Conservation (phyloP, 257 asterid species). For the Solanum etuberosum region DNA sequence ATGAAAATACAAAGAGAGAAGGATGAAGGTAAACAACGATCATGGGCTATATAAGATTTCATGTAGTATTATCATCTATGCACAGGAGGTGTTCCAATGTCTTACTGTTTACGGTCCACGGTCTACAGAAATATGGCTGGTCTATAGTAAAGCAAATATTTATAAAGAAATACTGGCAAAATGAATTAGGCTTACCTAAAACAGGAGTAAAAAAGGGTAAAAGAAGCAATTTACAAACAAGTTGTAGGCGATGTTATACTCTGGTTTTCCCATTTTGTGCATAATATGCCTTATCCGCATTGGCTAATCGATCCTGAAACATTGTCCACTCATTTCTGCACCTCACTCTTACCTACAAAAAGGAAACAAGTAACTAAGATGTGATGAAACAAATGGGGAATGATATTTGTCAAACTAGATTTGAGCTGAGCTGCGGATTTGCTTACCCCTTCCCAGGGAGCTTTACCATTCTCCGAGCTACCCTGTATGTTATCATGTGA, state of each 20-base stretch:
- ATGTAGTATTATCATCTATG: not conserved
- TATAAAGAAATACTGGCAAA: not conserved
- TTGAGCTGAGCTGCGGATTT: not conserved
- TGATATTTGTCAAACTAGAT: not conserved
- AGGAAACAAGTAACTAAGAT: not conserved
- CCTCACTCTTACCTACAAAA: conserved; percentile 13
- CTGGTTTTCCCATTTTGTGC: not conserved
- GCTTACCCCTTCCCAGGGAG: conserved; percentile 18
- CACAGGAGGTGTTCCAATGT: not conserved
- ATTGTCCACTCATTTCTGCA: conserved; percentile 17
- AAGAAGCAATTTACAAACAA: conserved; percentile 5
- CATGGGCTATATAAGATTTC: not conserved
- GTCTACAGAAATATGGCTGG: not conserved
- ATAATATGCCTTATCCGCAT: conserved; percentile 14
- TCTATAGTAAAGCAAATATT: not conserved
- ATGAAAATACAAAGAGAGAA: not conserved
- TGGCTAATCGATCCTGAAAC: conserved; percentile 16
- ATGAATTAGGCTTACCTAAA: not conserved
- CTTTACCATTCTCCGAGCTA: conserved; percentile 7
- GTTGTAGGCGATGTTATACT: not conserved
- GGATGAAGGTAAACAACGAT: not conserved
- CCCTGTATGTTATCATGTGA: conserved; percentile 2
- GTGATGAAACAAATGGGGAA: not conserved
- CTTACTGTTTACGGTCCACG: not conserved
- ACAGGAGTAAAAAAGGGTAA: not conserved